Base-by-base conservation (phyloP, 495 filamentous ascomycete species). In the Talaromyces trachyspermus region DNA sequence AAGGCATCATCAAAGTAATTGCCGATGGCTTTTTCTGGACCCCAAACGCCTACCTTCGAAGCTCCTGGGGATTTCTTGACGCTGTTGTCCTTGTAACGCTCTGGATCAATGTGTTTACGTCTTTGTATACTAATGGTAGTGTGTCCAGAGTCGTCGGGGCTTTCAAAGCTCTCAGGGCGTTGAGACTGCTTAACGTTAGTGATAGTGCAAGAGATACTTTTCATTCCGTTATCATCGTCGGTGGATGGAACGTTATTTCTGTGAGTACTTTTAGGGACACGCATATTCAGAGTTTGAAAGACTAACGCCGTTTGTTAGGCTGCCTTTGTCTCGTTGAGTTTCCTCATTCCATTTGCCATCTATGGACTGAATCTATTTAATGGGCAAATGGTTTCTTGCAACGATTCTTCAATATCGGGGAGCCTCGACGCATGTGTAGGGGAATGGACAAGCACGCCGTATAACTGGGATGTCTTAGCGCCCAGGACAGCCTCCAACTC, bases 21-120 rank as follows among this genome's bases (percentile, higher is more conserved):
- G 92, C 92, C 0, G 92, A 99, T 69, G 92, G 92, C 15, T 86
- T 95, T 57, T 90, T 96, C 64, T 97, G 84, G 80, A 95, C 92
- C 0, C 92, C 92, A 0, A 96, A 99, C 68, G 94, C 92, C 4
- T 99, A 94, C 54, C 92, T 95, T 63, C 80, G 92, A 51, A 86
- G 92, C 51, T 91, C 90, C 0, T 99, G 92, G 92, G 92, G 92
- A 20, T 83, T 95, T 47, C 96, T 99, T 48, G 92, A 99, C 61
- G 92, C 85, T 20, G 57, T 97, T 43, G 92, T 99, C 49, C 73
- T 99, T 38, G 64, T 95, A 48, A 97, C 92, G 0, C 81, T 99
- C 5, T 99, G 92, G 92, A 86, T 95, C 57, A 96, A 90, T 58
- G 92, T 99, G 46, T 69, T 80, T 26, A 88, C 90, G 11, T 83